Conservation (phyloP, 2,329 filamentous ascomycete genomes). For the Fusarium sp. region DNA sequence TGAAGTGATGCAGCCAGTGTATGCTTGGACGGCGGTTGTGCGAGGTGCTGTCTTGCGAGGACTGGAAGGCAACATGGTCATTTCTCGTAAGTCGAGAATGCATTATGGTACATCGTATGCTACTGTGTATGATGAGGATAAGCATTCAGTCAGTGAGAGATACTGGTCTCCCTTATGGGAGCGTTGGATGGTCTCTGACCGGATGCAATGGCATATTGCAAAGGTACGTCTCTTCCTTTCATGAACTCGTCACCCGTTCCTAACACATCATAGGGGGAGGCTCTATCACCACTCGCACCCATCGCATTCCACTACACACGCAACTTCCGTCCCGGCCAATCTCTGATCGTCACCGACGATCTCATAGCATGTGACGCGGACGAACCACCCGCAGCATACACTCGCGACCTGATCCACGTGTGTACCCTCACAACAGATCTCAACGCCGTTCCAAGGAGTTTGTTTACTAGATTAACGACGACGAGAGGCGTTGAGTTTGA, state of each 20-base stretch:
- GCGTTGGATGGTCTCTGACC: conserved; percentile 83
- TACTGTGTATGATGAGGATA: conserved; percentile 80
- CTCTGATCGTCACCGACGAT: conserved; percentile 81
- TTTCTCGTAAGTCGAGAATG: conserved; percentile 77
- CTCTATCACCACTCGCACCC: conserved; percentile 77
- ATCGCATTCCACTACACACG: conserved; percentile 88
- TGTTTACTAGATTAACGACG: conserved; percentile 81
- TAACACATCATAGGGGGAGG: conserved; percentile 67
- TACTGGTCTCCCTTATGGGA: conserved; percentile 87
- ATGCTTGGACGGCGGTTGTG: conserved; percentile 85
- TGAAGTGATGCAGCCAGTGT: conserved; percentile 84
- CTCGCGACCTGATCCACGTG: conserved; percentile 73
- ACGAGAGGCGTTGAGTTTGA: conserved; percentile 84
- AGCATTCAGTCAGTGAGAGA: conserved; percentile 76
- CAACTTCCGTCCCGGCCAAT: conserved; percentile 83
- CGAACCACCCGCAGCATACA: conserved; percentile 69
- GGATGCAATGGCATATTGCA: conserved; percentile 88
- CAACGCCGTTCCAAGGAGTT: conserved; percentile 75
- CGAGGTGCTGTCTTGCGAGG: conserved; percentile 80
- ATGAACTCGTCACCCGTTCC: not conserved
- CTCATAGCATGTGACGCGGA: conserved; percentile 80
- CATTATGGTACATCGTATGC: conserved; percentile 86
- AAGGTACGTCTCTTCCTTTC: conserved; percentile 63
- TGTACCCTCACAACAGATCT: conserved; percentile 85
- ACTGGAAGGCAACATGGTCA: conserved; percentile 81